Percentiles rank a stretch among this genome's conserved stretches.
phyloP scores from a whole-genome alignment of 768 basidiomycete species.

The Leccinum disarticulatum region DNA sequence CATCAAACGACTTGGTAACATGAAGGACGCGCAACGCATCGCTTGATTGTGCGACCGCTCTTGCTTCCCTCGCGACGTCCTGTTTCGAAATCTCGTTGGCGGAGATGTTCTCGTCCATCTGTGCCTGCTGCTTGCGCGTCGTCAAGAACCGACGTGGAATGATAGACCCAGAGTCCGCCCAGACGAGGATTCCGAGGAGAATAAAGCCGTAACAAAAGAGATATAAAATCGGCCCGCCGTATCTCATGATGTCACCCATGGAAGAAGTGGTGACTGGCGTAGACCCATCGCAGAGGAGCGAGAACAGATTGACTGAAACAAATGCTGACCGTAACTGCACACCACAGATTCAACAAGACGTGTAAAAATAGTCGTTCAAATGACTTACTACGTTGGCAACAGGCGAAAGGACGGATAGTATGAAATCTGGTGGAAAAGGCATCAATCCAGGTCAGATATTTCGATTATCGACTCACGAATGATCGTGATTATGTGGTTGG shows the following conservation, averaged over 20 bases:
- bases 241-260: conserved; percentile 55
- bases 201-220: conserved; percentile 59
- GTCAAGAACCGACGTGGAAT: conserved; percentile 40
- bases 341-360: background rate
- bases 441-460: background rate
- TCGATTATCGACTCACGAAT: conserved; percentile 42
- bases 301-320: conserved; percentile 78
- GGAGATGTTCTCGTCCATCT: conserved; percentile 12
- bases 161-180: conserved; percentile 67
- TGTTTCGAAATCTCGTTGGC: conserved; percentile 28
- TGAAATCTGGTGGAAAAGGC: conserved; percentile 46
- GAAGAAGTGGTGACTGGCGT: conserved; percentile 45
- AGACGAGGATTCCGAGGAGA: conserved; percentile 64
- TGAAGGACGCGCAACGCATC: conserved; percentile 63
- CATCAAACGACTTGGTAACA: conserved; percentile 61
- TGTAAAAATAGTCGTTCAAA: background rate
- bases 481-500: conserved; percentile 53
- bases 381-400: conserved; percentile 64
- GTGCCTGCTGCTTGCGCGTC: conserved; percentile 15
- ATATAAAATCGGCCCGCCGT: conserved; percentile 75
- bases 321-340: conserved; percentile 61
- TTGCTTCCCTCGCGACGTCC: conserved; percentile 59
- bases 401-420: conserved; percentile 66
- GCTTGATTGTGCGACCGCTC: conserved; percentile 43
- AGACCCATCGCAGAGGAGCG: conserved; percentile 62